A percentile compares a stretch with the other conserved stretches of the same genome.
These are phyloP conservation scores for Pythium scleroteichum DNA, from an alignment of 352 stramenopile genomes.

Conservation along the genomic window DNA sequence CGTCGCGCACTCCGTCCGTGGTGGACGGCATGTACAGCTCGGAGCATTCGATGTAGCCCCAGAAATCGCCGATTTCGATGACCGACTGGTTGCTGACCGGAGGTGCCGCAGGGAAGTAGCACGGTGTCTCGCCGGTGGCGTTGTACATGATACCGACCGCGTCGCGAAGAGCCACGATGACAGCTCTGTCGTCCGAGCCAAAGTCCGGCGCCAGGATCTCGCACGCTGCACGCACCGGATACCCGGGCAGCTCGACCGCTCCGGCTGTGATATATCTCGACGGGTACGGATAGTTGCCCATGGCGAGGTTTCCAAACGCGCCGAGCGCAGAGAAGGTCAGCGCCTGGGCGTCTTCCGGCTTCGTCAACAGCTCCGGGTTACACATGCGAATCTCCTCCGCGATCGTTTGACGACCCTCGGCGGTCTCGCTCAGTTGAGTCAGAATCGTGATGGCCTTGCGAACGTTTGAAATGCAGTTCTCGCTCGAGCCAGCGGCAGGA, in stretches of 20 bases:
- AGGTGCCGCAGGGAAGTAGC: conserved; percentile 25
- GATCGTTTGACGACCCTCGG: conserved; percentile 29
- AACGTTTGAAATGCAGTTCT: conserved; percentile 57
- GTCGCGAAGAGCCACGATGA: conserved; percentile 36
- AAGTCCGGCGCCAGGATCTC: conserved; percentile 31
- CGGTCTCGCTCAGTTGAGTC: conserved; percentile 28
- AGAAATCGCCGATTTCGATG: conserved; percentile 35
- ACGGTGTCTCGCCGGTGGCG: conserved; percentile 31
- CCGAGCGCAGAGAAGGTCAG: conserved; percentile 34
- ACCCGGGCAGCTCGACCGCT: conserved; percentile 61
- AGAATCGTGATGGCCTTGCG: conserved; percentile 41
- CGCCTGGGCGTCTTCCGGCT: conserved; percentile 24
- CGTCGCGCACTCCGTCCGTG: conserved; percentile 56
- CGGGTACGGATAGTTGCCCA: conserved; percentile 91
- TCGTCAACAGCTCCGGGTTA: conserved; percentile 20
- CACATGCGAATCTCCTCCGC: conserved; percentile 35
- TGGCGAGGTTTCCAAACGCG: conserved; percentile 80
- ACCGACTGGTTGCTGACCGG: neutral
- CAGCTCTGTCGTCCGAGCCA: conserved; percentile 17
- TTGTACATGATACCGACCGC: conserved; percentile 46
- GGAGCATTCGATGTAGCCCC: conserved; percentile 48
- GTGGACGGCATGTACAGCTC: conserved; percentile 47
- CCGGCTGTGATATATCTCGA: conserved; percentile 86
- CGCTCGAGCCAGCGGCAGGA: conserved; percentile 37
- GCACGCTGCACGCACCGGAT: conserved; percentile 77